These are phyloP conservation scores for Vitis rupestris DNA, from an alignment of 164 flowering plant species.

Conservation along the genomic window DNA sequence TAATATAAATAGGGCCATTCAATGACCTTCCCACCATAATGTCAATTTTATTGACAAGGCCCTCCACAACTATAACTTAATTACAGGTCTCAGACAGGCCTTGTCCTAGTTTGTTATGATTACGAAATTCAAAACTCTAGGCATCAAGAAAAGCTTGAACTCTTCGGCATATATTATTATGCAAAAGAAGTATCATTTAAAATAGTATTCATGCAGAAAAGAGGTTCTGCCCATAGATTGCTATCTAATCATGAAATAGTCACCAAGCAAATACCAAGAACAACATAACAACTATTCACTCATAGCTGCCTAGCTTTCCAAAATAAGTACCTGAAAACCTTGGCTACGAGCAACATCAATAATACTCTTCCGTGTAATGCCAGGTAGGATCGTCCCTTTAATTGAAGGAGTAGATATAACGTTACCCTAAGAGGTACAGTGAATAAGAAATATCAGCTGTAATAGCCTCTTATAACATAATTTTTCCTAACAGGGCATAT, in stretches of 20 bases:
- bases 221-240: neutral
- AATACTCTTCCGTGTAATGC: conserved; percentile 92
- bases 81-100: too few species aligned
- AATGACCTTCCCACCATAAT: too few species aligned
- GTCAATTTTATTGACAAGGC: too few species aligned
- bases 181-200: neutral
- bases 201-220: too few species aligned
- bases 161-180: too few species aligned
- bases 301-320: neutral
- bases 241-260: neutral
- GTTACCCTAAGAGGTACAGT: conserved; percentile 44
- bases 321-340: conserved; percentile 69
- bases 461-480: neutral
- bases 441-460: conserved; percentile 3
- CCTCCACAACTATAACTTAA: too few species aligned
- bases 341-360: conserved; percentile 82
- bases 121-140: too few species aligned
- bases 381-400: conserved; percentile 92
- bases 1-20: too few species aligned
- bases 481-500: neutral
- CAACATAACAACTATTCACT: neutral
- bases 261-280: neutral
- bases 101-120: too few species aligned
- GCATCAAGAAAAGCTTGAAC: too few species aligned
- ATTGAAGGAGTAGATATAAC: conserved; percentile 79